Evolutionary conservation across 345 rosid genomes (phyloP).

Genomic region (Populus simonii): DNA sequence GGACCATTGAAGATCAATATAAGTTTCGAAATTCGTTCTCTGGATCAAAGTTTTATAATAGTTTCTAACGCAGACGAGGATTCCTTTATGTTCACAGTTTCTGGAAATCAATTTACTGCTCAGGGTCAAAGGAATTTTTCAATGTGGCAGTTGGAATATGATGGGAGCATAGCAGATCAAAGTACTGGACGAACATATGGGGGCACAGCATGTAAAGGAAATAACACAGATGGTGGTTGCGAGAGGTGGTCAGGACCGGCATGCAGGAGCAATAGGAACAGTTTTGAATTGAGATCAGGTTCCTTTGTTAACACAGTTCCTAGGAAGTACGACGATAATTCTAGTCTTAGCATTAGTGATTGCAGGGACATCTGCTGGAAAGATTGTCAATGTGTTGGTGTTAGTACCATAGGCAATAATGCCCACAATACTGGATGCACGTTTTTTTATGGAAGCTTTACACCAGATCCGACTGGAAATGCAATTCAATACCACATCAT

Average conservation of each 20-base stretch:
- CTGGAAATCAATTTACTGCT: neutral
- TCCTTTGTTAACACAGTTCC: neutral
- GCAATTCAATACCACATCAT: neutral
- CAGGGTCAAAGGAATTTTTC: neutral
- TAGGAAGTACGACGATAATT: neutral
- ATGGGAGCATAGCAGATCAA: neutral
- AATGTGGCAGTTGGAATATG: neutral
- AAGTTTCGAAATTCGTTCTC: neutral
- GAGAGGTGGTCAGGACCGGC: neutral
- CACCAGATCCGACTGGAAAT: neutral
- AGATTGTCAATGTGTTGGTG: neutral
- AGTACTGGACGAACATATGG: neutral
- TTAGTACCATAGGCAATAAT: neutral
- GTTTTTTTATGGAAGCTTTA: neutral
- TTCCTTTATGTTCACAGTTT: neutral
- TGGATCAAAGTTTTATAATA: neutral
- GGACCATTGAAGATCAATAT: neutral
- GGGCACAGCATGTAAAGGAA: neutral
- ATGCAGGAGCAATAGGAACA: neutral
- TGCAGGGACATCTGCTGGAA: neutral
- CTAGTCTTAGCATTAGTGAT: neutral
- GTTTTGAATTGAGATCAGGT: neutral
- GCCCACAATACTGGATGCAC: neutral
- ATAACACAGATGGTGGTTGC: neutral
- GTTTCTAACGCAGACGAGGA: neutral